These are phyloP conservation scores for Saururus chinensis DNA, from an alignment of 164 flowering plant species.

Conservation along the genomic window DNA sequence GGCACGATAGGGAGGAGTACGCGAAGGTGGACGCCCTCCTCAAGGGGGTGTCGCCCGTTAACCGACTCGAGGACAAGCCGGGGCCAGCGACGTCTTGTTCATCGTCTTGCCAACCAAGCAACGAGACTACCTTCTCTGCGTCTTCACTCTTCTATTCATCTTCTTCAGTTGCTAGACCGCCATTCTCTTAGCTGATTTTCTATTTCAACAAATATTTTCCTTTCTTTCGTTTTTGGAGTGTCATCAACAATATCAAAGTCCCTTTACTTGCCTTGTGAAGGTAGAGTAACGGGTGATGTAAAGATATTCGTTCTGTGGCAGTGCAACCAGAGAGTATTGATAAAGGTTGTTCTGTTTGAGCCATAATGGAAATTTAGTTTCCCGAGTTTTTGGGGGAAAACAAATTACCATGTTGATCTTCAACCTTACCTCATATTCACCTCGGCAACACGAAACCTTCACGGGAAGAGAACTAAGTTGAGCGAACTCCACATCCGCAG, in stretches of 20 bases:
- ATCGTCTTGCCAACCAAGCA: constrained; percentile 29
- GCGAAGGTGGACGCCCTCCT: constrained; percentile 50
- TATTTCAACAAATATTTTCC: background rate
- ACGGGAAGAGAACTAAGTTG: no score
- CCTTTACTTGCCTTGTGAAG: background rate
- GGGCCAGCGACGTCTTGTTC: constrained; percentile 22
- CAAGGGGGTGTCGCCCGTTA: constrained; percentile 31
- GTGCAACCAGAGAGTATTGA: background rate
- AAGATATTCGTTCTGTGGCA: constrained; percentile 4
- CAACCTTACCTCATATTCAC: no score
- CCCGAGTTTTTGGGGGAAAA: no score
- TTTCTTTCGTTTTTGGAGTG: background rate
- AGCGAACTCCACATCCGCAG: no score
- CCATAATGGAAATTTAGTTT: background rate
- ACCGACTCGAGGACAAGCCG: constrained; percentile 11
- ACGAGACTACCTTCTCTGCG: constrained; percentile 62
- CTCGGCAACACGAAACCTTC: no score
- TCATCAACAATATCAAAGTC: background rate
- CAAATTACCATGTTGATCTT: no score
- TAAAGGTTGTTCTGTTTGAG: background rate
- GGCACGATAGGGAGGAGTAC: constrained; percentile 58
- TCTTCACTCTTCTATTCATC: constrained; percentile 56
- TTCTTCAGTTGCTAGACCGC: constrained; percentile 29
- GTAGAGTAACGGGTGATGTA: constrained; percentile 8
- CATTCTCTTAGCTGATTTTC: constrained; percentile 8